Evolutionary conservation across 139 green algal genomes (phyloP), one percentile per base, ranked within the genome.

Genomic region (Chlorokybus atmophyticus): DNA sequence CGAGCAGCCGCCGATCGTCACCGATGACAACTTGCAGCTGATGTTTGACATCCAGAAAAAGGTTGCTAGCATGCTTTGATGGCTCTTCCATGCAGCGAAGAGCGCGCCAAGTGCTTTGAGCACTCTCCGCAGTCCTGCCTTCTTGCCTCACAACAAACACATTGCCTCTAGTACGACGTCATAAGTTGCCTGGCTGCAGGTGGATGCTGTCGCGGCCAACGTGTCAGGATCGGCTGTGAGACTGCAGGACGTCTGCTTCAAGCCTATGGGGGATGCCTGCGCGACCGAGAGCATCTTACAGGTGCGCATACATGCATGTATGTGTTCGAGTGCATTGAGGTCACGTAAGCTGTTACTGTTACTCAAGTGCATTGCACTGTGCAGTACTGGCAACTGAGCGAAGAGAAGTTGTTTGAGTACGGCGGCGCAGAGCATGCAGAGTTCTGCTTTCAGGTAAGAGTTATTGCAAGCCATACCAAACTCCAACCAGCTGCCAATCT

Each of bases 331-430:
- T n/a, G n/a, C n/a, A n/a, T n/a, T n/a, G n/a, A n/a, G n/a, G n/a
- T n/a, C n/a, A n/a, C n/a, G n/a, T n/a, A n/a, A n/a, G n/a, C n/a
- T n/a, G n/a, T n/a, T n/a, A n/a, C n/a, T n/a, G n/a, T n/a, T n/a
- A n/a, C n/a, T n/a, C n/a, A n/a, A n/a, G n/a, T n/a, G n/a, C n/a
- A n/a, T n/a, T 52, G 14, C 25, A 19, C 32, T 26, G 4, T 88
- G 71, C 84, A 94, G 81, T 94, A 89, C 66, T 94, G 86, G 86
- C 55, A 79, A 6, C 85, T 93, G 80, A 63, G 83, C 59, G 6
- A 6, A 4, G 59, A 67, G 4, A 3, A 23, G 19, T 28, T 58
- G 6, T 23, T 62, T 2, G 40, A 73, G 1, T 80, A 73, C 35
- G 35, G 39, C 14, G 57, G 47, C 25, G 58, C 35, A 4, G 63